Evolutionary conservation across 495 filamentous ascomycete species (phyloP).

Genomic region (Penicillium paradoxum): DNA sequence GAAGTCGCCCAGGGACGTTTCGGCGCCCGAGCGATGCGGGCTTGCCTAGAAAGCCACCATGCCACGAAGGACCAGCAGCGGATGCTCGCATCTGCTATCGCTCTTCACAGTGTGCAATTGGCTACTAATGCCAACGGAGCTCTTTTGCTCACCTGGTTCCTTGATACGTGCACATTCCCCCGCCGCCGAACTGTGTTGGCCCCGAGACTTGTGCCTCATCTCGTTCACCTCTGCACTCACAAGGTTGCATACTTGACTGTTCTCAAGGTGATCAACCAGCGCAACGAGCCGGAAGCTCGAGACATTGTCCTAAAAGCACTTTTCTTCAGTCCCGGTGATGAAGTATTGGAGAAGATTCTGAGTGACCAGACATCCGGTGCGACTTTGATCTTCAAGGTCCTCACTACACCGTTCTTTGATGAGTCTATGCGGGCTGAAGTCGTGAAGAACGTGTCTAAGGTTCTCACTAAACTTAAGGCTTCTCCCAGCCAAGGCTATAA

Average conservation of each 20-base stretch:
- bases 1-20: constrained; percentile 90
- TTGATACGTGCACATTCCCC: constrained; percentile 96
- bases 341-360: constrained; percentile 83
- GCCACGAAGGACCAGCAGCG: constrained; percentile 92
- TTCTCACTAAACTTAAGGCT: constrained; percentile 84
- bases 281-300: constrained; percentile 88
- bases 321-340: constrained; percentile 89
- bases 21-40: constrained; percentile 92
- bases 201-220: constrained; percentile 85
- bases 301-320: constrained; percentile 86
- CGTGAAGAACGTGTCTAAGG: constrained; percentile 83
- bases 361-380: constrained; percentile 89
- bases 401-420: constrained; percentile 97
- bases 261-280: constrained; percentile 97
- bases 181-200: constrained; percentile 87
- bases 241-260: constrained; percentile 98
- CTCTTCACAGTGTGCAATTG: constrained; percentile 91
- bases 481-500: constrained; percentile 96
- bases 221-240: constrained; percentile 97
- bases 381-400: constrained; percentile 94
- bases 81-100: constrained; percentile 90
- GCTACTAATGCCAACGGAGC: constrained; percentile 96
- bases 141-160: constrained; percentile 91
- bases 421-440: constrained; percentile 83
- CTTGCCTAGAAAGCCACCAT: constrained; percentile 94